These are phyloP conservation scores for Ascocoryne sarcoides DNA, from an alignment of 2,329 filamentous ascomycete genomes.

Conservation along the genomic window DNA sequence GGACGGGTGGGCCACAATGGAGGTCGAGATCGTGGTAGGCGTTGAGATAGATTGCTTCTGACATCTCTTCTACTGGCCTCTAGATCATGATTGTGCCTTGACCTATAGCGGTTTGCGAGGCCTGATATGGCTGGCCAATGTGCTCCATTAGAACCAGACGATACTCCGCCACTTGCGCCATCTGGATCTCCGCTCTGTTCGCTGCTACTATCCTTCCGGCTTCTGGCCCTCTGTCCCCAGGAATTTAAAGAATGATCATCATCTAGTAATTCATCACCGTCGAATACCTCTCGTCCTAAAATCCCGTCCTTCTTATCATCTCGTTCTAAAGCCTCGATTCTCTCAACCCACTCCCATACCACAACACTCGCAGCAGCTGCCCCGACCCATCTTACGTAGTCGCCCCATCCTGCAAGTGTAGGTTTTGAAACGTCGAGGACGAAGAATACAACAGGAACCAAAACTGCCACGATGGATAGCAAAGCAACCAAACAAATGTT, in stretches of 20 bases:
- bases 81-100: constrained; percentile 16
- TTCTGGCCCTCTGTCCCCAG: constrained; percentile 28
- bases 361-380: constrained; percentile 69
- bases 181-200: constrained; percentile 24
- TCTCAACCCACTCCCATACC: constrained; percentile 73
- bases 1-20: constrained; percentile 45
- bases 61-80: constrained; percentile 11
- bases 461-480: constrained; percentile 53
- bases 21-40: constrained; percentile 16
- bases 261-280: constrained; percentile 67
- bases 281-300: constrained; percentile 61
- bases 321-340: constrained; percentile 64
- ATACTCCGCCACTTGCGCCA: constrained; percentile 10
- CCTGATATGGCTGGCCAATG: constrained; percentile 37
- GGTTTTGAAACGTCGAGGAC: constrained; percentile 64
- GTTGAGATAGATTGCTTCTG: not conserved
- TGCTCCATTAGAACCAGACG: constrained; percentile 19
- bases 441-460: constrained; percentile 68
- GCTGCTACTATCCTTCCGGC: constrained; percentile 19
- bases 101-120: constrained; percentile 22
- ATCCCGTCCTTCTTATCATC: constrained; percentile 68
- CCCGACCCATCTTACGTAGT: constrained; percentile 69
- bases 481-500: constrained; percentile 61
- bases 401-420: constrained; percentile 64
- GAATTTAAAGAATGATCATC: constrained; percentile 47